Percentiles rank a stretch among this genome's conserved stretches.
These are phyloP conservation scores for Aegilops speltoides DNA, from an alignment of 176 grass and related monocot genomes.

Conservation along the genomic window DNA sequence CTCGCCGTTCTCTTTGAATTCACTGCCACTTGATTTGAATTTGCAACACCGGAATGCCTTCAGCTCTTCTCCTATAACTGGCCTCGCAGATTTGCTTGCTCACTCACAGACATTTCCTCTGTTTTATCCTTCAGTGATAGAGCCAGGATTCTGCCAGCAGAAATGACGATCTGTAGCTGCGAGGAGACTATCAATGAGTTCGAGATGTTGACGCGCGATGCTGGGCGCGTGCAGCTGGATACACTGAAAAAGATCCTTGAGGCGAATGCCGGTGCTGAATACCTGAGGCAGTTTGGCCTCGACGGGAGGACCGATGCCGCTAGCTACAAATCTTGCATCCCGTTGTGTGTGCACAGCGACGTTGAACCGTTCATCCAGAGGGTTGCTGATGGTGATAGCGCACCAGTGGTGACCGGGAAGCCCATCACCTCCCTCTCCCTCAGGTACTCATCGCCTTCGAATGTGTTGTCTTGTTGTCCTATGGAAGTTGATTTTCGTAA, in stretches of 20 bases:
- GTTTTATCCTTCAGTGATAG: conserved; percentile 13
- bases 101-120: background rate
- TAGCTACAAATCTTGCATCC: conserved; percentile 77
- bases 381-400: conserved; percentile 62
- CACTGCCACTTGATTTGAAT: background rate
- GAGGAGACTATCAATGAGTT: conserved; percentile 75
- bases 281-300: conserved; percentile 66
- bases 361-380: conserved; percentile 71
- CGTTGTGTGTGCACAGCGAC: conserved; percentile 67
- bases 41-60: background rate
- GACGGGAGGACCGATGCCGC: conserved; percentile 68
- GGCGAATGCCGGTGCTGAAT: conserved; percentile 71
- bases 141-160: conserved; percentile 10
- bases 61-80: background rate
- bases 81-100: background rate
- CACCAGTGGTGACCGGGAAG: conserved; percentile 72
- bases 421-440: conserved; percentile 78
- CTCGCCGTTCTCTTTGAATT: background rate
- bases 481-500: background rate
- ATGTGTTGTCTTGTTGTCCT: background rate
- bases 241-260: conserved; percentile 76
- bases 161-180: conserved; percentile 64
- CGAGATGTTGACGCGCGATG: conserved; percentile 57
- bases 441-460: conserved; percentile 43
- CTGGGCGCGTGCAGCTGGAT: conserved; percentile 58